Evolutionary conservation across 2,329 filamentous ascomycete genomes (phyloP), one percentile per base, ranked within the genome.

Genomic region (Paraphaeosphaeria sporulosa): DNA sequence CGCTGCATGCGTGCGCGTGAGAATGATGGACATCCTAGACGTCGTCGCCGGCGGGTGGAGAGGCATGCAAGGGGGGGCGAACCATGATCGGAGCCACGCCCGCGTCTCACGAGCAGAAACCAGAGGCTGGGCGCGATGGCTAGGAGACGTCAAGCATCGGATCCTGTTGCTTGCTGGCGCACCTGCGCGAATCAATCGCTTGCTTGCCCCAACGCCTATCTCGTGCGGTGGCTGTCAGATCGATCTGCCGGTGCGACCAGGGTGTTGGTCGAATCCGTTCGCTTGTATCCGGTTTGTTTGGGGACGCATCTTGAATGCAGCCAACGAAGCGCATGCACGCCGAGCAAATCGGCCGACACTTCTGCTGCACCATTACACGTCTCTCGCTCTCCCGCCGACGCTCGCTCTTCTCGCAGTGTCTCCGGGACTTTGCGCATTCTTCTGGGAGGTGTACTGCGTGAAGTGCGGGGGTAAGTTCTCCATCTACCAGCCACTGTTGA

Each of bases 51-150:
- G 38, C 42, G 19, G 34, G 51, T 25, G 32, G 51, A 30, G 32
- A 30, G 38, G 21, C 46, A 27, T 34, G 27, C 62, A 66, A n/a
- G n/a, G 36, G 61, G 55, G 59, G 59, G 46, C 51, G 13, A 3
- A 17, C 5, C 19, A n/a, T 40, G 50, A 32, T 32, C n/a, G n/a
- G 42, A 36, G 55, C 30, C 27, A 49, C 48, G 3, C 40, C 30
- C 15, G 21, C 12, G 48, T 38, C 27, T 8, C 27, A n/a, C 9
- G n/a, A 36, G 27, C 42, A 48, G 38, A 38, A 38, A 15, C 36
- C 36, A 38, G 36, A 38, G 36, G 38, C 38, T 40, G 55, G 44
- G 27, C 9, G 19, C 44, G 17, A 48, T 7, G 17, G n/a, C 38
- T n/a, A 44, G 25, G 17, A 27, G 10, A 17, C 25, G 40, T 32